These are phyloP conservation scores for Hirschioporus abietinus DNA, from an alignment of 768 basidiomycete species.

Conservation along the genomic window DNA sequence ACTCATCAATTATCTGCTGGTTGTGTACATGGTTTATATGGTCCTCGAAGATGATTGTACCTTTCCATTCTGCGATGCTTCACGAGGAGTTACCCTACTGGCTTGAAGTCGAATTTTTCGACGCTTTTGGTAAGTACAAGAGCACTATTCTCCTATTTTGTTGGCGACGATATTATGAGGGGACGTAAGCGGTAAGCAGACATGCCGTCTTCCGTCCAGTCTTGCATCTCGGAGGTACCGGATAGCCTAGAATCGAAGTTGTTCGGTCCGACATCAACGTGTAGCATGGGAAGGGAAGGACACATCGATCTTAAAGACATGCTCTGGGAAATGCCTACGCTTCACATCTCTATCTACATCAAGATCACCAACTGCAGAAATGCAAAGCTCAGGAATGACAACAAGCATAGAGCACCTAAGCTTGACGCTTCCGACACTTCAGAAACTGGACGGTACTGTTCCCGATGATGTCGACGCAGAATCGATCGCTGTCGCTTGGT, in stretches of 20 bases:
- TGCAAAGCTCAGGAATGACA: background rate
- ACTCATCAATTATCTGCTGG: too few species aligned
- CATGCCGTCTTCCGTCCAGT: background rate
- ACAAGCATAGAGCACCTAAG: background rate
- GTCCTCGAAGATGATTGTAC: too few species aligned
- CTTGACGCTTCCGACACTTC: slow-evolving; percentile 17
- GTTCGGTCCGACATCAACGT: background rate
- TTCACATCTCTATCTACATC: background rate
- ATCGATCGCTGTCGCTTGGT: slow-evolving; percentile 23
- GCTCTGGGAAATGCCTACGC: background rate
- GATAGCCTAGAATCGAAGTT: background rate
- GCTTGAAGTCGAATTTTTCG: too few species aligned
- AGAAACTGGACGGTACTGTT: slow-evolving; percentile 12
- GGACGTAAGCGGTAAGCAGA: too few species aligned
- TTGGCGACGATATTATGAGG: too few species aligned
- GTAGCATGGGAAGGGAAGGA: background rate
- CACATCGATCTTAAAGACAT: background rate
- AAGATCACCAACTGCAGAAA: background rate
- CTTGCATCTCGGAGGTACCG: background rate
- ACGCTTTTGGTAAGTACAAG: too few species aligned
- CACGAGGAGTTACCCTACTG: too few species aligned
- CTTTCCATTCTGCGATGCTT: too few species aligned
- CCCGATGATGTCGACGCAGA: slow-evolving; percentile 31
- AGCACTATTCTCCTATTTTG: too few species aligned
- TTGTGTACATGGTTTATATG: too few species aligned